Base-by-base conservation (phyloP, 2,329 filamentous ascomycete genomes). In the Hymenoscyphus fructigenus region DNA sequence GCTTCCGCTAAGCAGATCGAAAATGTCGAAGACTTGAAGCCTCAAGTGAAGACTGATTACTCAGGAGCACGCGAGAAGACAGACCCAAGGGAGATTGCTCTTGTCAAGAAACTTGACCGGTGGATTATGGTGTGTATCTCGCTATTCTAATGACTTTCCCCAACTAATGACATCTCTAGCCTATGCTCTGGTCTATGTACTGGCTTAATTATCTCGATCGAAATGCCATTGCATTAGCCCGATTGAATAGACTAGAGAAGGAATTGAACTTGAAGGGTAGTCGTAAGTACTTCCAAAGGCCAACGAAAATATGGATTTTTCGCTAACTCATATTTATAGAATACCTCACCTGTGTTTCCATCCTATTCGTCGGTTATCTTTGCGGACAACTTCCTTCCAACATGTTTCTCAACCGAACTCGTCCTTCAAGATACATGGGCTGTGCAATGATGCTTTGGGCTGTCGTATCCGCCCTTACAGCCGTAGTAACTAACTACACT, bases 401-500 rank as follows among this genome's bases (percentile, higher is more conserved):
- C 64, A 76, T 79, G 71, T 61, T 80, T 1, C 74, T 81, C 9
- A 75, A 61, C 71, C 66, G 69, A 34, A 68, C 71, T 17, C 65
- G 68, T 26, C 73, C 73, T 3, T 67, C 67, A 4, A 65, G 69
- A 17, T 74, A 75, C 59, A 6, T 76, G 77, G 20, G 74, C 79
- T 71, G 73, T 9, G 73, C 75, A 7, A 77, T 76, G 64, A 70
- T 73, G 1, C 61, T 77, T 2, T 81, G 78, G 78, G 78, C 77
- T 12, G 67, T 57, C 20, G 75, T 80, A 12, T 80, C 78, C 0
- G 74, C 72, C 0, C 78, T 81, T n/a, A 84, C 84, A 29, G 80
- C 80, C 1, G 76, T 78, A 3, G 74, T 78, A 9, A 64, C 69
- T 0, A 73, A 71, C 55, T 75, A 68, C 60, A 65, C 66, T 14